Conservation (phyloP, 2,329 filamentous ascomycete species). For the Amylocarpus encephaloides region DNA sequence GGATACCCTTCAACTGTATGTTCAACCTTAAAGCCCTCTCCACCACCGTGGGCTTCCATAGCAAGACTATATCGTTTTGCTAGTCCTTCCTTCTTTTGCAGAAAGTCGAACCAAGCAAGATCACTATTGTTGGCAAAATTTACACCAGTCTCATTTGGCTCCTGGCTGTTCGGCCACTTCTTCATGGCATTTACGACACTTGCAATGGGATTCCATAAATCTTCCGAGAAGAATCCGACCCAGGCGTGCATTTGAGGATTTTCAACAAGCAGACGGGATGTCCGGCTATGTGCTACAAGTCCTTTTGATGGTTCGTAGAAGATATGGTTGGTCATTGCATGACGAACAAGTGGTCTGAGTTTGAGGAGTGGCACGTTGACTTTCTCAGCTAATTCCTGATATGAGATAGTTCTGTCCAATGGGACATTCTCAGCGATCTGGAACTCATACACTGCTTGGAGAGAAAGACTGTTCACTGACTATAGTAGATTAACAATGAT, state of each 20-base stretch:
- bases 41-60: constrained; percentile 26
- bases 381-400: background rate
- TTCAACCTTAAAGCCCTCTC: constrained; percentile 20
- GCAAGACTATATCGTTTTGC: constrained; percentile 30
- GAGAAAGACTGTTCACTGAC: background rate
- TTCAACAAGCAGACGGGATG: background rate
- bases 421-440: constrained; percentile 1
- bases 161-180: background rate
- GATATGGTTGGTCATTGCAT: constrained; percentile 5
- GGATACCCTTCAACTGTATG: constrained; percentile 22
- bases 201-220: background rate
- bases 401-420: background rate
- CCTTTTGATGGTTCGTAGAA: constrained; percentile 1
- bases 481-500: background rate
- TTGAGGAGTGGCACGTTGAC: background rate
- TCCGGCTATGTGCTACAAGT: background rate
- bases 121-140: constrained; percentile 16
- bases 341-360: background rate
- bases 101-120: constrained; percentile 14
- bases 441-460: background rate
- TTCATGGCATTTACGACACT: background rate
- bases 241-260: background rate
- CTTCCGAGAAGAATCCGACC: background rate
- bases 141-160: background rate
- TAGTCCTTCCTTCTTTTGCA: background rate